Evolutionary conservation across 1,139 yeast species (phyloP), one percentile per base, ranked within the genome.

Genomic region (Debaryomycetaceae sp.): DNA sequence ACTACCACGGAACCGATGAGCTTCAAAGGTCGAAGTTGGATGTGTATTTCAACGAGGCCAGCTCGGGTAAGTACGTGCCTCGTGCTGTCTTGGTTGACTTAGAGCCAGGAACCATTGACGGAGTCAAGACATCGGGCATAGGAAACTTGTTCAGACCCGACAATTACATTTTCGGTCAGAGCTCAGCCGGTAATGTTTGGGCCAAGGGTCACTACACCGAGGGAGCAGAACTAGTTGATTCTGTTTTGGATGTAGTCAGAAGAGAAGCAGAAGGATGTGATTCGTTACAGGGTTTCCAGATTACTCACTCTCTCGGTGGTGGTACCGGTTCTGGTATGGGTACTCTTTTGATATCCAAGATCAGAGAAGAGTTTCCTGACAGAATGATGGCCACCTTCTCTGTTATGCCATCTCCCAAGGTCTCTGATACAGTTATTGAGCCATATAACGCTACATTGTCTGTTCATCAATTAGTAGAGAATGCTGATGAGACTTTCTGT

Each of bases 281-380:
- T 66, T 85, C 95, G 50, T 78, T 89, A 57, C 97, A 89, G 72
- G 97, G 97, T 57, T 89, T 89, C 81, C 96, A 88, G 72, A 85
- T 89, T 61, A 82, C 96, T 44, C 97, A 89, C 68, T 89, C 96
- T 38, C 78, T 89, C 51, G 97, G 97, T 68, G 97, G 97, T 70
- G 97, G 97, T 75, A 89, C 97, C 44, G 97, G 97, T 62, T 87
- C 96, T 34, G 97, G 97, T 70, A 84, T 89, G 91, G 97, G 96
- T 62, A 87, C 96, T 39, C 70, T 88, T 56, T 76, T 87, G 60
- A 81, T 87, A 56, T 80, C 89, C 47, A 84, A 83, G 61, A 85
- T 87, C 59, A 81, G 90, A 67, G 95, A 88, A 65, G 96, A 88
- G 66, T 88, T 83, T 59, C 90, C 95, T 42, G 97, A 89, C 68